A percentile compares a stretch with the other conserved stretches of the same genome.
Evolutionary conservation across 2,329 filamentous ascomycete species (phyloP).

Genomic region (Arachnopeziza araneosa): DNA sequence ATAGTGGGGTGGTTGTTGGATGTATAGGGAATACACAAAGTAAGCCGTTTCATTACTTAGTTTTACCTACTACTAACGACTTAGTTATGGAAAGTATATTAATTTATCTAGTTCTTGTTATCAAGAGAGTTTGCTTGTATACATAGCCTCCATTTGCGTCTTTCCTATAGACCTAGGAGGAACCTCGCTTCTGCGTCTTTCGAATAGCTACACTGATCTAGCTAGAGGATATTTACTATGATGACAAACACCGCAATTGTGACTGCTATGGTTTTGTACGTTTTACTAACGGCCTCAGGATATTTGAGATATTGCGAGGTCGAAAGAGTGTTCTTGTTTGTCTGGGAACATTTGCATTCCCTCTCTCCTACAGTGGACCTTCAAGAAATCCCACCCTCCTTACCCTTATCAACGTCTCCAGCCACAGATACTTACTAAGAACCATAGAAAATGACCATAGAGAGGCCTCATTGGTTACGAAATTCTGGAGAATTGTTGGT

Average conservation of each 20-base stretch:
- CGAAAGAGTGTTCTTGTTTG: neutral
- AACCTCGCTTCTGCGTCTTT: neutral
- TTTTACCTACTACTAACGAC: too few species aligned
- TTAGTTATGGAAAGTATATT: too few species aligned
- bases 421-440: too few species aligned
- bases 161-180: neutral
- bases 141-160: neutral
- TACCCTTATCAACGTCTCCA: neutral
- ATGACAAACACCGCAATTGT: too few species aligned
- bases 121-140: neutral
- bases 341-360: neutral
- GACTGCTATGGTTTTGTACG: too few species aligned
- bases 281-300: neutral
- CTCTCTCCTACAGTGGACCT: neutral
- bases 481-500: neutral
- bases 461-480: neutral
- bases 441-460: neutral
- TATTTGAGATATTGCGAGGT: neutral
- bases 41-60: neutral
- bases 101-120: neutral
- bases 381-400: neutral
- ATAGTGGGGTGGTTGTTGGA: neutral
- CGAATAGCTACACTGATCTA: neutral
- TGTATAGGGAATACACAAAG: neutral
- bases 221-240: neutral